phyloP scores from a whole-genome alignment of 148 eudicot genomes.

The Polygonum maritimum region DNA sequence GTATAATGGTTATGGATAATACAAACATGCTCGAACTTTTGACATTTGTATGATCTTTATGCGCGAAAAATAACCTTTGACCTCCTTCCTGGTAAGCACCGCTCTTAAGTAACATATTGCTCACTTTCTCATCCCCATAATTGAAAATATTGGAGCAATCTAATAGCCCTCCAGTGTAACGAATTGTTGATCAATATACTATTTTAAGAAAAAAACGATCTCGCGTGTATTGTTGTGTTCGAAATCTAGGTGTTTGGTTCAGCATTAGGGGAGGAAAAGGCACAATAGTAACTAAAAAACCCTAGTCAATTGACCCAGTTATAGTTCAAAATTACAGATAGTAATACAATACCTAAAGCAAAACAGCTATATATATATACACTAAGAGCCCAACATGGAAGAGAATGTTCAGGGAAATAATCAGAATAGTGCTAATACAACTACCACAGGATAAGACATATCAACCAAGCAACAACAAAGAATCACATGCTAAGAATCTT shows the following conservation, averaged over 20 bases:
- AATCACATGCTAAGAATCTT: background rate
- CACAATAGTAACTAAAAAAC: background rate
- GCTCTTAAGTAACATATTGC: background rate
- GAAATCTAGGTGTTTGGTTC: background rate
- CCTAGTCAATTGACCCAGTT: slow-evolving; percentile 1
- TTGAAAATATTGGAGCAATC: background rate
- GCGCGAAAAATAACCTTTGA: background rate
- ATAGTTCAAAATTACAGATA: background rate
- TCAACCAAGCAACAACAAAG: background rate
- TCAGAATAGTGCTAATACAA: background rate
- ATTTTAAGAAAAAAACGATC: too few species aligned
- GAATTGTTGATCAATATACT: background rate
- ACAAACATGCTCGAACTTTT: background rate
- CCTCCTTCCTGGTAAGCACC: background rate
- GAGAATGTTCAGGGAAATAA: background rate
- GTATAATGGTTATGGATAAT: background rate
- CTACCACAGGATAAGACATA: background rate
- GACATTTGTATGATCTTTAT: background rate
- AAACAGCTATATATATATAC: background rate
- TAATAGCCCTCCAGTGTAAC: background rate
- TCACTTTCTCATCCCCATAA: background rate
- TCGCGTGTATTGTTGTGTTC: background rate
- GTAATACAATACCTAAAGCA: background rate
- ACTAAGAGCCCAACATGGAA: background rate
- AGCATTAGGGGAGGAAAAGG: background rate